Base-by-base conservation (phyloP, 257 asterid species). In the Cordia subcordata region DNA sequence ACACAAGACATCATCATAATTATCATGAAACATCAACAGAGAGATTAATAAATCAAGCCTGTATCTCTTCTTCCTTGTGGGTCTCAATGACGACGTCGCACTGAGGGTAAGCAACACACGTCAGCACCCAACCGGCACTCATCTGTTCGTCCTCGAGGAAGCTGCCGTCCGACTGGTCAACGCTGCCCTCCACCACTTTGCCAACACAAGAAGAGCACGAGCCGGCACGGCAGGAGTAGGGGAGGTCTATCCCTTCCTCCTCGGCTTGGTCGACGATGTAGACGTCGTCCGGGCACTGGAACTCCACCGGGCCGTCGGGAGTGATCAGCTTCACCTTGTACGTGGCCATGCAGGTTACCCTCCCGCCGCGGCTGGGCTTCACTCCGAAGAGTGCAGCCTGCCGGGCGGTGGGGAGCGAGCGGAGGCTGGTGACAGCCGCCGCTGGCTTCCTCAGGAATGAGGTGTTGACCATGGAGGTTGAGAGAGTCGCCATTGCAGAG, bases 181-280 rank as follows among this genome's bases (percentile, higher is more conserved):
- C 85, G 38, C 0, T 13, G 10, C 98, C 95, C 23, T 55, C 16
- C 6, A 76, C 11, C 3, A 90, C 53, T 61, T 85, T 85, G 0
- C 94, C 96, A 44, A 87, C 91, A 72, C 96, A 90, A 12, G 91
- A 76, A 57, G 96, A 90, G 81, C 98, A 90, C 0, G 98, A 79
- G 0, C 96, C 96, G 8, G 96, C 87, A 54, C 98, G 82, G 89
- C 98, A 90, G 0, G 96, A 87, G 83, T 71, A 87, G 0, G 97
- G 96, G 40, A 85, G 72, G 0, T 87, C 97, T 5, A 65, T 4
- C 0, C 90, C 97, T 2, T 0, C 4, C 16, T 90, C 91, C 76
- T 90, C 97, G n/a, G 90, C 93, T 22, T 49, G 56, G 63, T 90
- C 97, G 0, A 90, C 83, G 68, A 90, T 68, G 95, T 81, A 82